Base-by-base conservation (phyloP, 768 basidiomycete genomes). In the Candolleomyces efflorescens region DNA sequence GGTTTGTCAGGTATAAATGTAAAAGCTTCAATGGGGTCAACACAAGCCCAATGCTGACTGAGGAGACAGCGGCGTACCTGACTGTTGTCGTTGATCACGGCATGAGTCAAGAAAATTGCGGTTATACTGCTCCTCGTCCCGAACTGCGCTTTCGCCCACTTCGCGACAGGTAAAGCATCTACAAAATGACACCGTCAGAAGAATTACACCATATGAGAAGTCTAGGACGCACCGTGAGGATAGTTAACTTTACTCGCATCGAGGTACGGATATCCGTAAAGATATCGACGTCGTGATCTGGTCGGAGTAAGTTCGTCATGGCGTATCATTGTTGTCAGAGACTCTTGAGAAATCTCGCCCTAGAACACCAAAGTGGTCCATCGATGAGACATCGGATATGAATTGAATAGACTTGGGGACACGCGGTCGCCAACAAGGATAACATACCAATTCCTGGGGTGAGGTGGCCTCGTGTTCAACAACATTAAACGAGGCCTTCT, bases 301-400 rank as follows among this genome's bases (percentile, higher is more conserved):
- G 76, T 70, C 7, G 86, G 85, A 22, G 79, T 72, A 59, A 81
- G 71, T 69, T 90, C 89, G 61, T 91, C 89, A 53, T 85, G 83
- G 39, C 84, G 79, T 63, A 91, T 90, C 85, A 89, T 89, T 17
- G 80, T 73, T 53, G 83, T 80, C 43, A 91, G 73, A 6, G 87
- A 82, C 63, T 91, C 89, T 62, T 90, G 87, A 17, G 86, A 81
- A 52, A 90, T 86, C 6, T 64, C 62, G n/a, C 88, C 89, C 88
- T 90, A 62, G 17, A 36, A 37, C 5, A 48, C n/a, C 11, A 39
- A 22, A 53, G n/a, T 10, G 54, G 46, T 53, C 32, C 62, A 47
- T 52, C 60, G 24, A 58, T 60, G 50, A 55, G 54, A 15, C 17
- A 53, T 39, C 51, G 4, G 37, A 53, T 53, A 37, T 38, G 51